Evolutionary conservation across 106 monocot genomes (phyloP).

Genomic region (Platanthera zijinensis): DNA sequence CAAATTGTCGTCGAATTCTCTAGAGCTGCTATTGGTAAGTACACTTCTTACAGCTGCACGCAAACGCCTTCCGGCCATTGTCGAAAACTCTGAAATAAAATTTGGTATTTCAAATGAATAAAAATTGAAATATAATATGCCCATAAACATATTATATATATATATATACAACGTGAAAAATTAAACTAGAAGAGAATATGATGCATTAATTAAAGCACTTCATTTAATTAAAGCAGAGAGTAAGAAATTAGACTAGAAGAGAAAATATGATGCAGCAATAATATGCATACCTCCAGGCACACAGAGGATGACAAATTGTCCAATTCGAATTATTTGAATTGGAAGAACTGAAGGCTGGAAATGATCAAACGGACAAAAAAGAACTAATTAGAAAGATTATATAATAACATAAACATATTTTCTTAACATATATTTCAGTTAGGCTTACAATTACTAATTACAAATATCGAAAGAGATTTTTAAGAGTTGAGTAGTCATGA

Average conservation of each 20-base stretch:
- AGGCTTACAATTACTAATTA: not conserved
- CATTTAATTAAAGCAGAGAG: not conserved
- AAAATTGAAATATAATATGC: not conserved
- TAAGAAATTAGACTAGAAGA: not conserved
- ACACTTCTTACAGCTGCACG: slow-evolving; percentile 62
- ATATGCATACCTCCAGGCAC: slow-evolving; percentile 78
- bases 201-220: not conserved
- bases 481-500: not conserved
- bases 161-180: not conserved
- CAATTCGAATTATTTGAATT: slow-evolving; percentile 78
- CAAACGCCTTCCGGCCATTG: slow-evolving; percentile 93
- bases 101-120: not conserved
- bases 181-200: too few species aligned
- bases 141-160: not conserved
- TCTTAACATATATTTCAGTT: not conserved
- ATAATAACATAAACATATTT: not conserved
- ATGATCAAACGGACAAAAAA: slow-evolving; percentile 2
- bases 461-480: not conserved
- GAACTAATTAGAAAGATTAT: not conserved
- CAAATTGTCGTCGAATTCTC: slow-evolving; percentile 43
- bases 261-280: not conserved
- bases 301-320: slow-evolving; percentile 79
- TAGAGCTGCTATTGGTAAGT: slow-evolving; percentile 29
- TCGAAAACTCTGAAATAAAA: slow-evolving; percentile 66
- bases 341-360: slow-evolving; percentile 84